Conservation (phyloP, 805 yeast genomes). For the Ogataea ganodermae region DNA sequence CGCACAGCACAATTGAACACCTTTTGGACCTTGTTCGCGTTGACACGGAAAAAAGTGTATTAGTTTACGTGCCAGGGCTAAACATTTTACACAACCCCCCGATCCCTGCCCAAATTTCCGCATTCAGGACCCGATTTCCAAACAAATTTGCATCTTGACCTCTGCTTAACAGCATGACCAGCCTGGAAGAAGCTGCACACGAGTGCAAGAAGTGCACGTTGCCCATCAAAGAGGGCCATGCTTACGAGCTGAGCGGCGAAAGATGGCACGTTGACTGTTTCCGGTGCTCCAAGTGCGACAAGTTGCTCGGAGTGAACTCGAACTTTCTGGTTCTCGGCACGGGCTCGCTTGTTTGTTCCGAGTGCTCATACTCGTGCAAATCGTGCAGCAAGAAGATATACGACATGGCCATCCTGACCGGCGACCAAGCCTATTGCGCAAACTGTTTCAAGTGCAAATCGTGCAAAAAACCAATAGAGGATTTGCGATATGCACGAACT, state of each 20-base stretch:
- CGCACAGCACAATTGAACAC: not conserved
- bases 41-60: not conserved
- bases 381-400: slow-evolving; percentile 85
- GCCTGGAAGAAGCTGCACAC: slow-evolving; percentile 23
- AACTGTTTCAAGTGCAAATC: slow-evolving; percentile 86
- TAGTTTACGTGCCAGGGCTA: not conserved
- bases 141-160: not conserved
- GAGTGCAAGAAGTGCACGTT: slow-evolving; percentile 42
- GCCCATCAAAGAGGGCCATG: slow-evolving; percentile 84
- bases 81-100: not conserved
- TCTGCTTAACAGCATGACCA: not conserved
- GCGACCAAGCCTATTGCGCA: slow-evolving; percentile 93
- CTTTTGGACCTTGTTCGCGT: not conserved
- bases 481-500: slow-evolving; percentile 88
- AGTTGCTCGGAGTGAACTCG: slow-evolving; percentile 79
- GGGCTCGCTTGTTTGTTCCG: slow-evolving; percentile 86
- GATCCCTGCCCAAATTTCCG: not conserved
- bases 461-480: slow-evolving; percentile 84
- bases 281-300: slow-evolving; percentile 80
- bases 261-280: slow-evolving; percentile 97
- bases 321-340: slow-evolving; percentile 91
- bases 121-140: not conserved
- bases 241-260: slow-evolving; percentile 91
- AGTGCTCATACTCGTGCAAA: slow-evolving; percentile 89
- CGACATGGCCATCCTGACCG: slow-evolving; percentile 91